A percentile compares a stretch with the other conserved stretches of the same genome.
Conservation (phyloP, 1,284 basidiomycete species). For the Pulveroboletus sp. region DNA sequence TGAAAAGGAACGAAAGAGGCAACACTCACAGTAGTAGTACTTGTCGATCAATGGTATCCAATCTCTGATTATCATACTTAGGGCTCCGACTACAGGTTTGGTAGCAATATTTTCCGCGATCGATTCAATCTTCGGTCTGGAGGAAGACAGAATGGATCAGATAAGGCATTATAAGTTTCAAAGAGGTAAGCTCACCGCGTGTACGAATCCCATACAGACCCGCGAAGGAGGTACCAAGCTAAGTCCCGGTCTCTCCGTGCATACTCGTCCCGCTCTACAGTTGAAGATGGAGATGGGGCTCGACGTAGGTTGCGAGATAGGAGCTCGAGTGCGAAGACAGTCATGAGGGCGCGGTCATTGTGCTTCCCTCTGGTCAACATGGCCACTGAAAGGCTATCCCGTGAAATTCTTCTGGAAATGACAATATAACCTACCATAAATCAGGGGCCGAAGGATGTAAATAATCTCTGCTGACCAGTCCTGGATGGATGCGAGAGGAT, state of each 20-base stretch:
- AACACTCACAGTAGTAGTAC: conserved; percentile 86
- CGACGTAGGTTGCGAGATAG: conserved; percentile 68
- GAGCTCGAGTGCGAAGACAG: conserved; percentile 63
- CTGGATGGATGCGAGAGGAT: conserved; percentile 56
- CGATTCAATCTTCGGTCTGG: conserved; percentile 74
- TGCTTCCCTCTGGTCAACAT: conserved; percentile 37
- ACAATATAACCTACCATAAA: conserved; percentile 60
- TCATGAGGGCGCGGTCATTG: conserved; percentile 53
- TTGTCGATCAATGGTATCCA: conserved; percentile 95
- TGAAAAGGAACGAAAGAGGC: not conserved
- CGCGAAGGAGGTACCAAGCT: conserved; percentile 84
- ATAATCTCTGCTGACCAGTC: conserved; percentile 73
- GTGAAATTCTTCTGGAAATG: conserved; percentile 15
- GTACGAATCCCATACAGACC: conserved; percentile 85
- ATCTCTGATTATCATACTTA: conserved; percentile 79
- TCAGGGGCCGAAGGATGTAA: conserved; percentile 67
- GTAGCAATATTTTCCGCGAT: conserved; percentile 59
- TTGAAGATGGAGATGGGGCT: conserved; percentile 56
- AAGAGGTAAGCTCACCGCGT: conserved; percentile 57
- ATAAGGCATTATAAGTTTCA: not conserved
- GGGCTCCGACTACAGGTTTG: conserved; percentile 72
- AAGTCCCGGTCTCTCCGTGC: conserved; percentile 79
- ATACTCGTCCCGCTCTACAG: conserved; percentile 78
- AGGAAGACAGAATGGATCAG: conserved; percentile 1
- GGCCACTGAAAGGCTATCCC: conserved; percentile 30